These are phyloP conservation scores for Colletotrichum scovillei DNA, from an alignment of 2,329 filamentous ascomycete species.

Conservation along the genomic window DNA sequence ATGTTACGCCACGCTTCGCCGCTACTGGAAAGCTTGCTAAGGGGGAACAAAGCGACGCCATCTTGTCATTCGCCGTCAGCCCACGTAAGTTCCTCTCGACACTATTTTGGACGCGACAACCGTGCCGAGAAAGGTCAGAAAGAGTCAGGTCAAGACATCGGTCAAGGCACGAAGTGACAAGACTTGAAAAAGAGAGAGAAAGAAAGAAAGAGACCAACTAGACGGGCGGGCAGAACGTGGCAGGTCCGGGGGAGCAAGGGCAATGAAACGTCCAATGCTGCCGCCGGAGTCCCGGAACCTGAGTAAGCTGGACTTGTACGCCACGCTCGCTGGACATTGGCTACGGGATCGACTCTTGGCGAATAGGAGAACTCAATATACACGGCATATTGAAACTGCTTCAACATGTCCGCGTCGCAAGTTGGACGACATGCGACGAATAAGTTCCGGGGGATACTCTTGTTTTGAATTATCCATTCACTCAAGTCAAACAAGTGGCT, in stretches of 20 bases:
- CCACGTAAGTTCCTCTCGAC: background rate
- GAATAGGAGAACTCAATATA: background rate
- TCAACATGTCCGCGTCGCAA: conserved; percentile 9
- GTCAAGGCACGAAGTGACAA: background rate
- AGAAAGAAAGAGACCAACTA: background rate
- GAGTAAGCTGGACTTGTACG: background rate
- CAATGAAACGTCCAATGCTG: conserved; percentile 22
- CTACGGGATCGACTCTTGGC: background rate
- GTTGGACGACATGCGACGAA: conserved; percentile 23
- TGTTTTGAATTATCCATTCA: background rate
- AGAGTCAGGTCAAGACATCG: background rate
- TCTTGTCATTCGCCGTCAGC: background rate
- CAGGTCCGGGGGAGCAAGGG: background rate
- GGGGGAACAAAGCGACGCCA: background rate
- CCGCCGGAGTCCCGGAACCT: background rate
- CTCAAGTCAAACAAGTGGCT: background rate
- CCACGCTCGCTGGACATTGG: background rate
- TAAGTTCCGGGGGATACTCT: background rate
- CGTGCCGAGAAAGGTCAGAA: background rate
- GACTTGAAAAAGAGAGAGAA: background rate
- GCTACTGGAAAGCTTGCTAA: background rate
- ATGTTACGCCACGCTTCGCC: background rate
- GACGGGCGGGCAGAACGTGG: background rate
- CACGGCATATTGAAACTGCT: conserved; percentile 21
- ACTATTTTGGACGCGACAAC: background rate